A percentile compares a stretch with the other conserved stretches of the same genome.
Evolutionary conservation across 2,329 filamentous ascomycete species (phyloP).

Genomic region (Alternaria ethzedia): DNA sequence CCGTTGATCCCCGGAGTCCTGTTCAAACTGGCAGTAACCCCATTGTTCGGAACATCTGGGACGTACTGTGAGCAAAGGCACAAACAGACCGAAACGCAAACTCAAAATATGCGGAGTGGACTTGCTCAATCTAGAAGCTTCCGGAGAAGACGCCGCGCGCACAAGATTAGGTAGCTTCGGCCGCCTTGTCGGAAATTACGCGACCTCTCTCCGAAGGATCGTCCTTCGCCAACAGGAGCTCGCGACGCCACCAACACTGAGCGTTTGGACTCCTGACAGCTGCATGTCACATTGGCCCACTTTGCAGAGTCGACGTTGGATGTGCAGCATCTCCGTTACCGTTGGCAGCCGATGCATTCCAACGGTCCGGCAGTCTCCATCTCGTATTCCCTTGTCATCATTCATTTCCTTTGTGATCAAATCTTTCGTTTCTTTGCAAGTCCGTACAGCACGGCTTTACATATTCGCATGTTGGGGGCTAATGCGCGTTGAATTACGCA

Average conservation of each 20-base stretch:
- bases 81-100: not conserved
- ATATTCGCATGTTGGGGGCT: constrained; percentile 25
- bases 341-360: not conserved
- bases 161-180: constrained; percentile 6
- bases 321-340: not conserved
- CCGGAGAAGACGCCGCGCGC: not conserved
- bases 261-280: not conserved
- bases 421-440: constrained; percentile 11
- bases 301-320: not conserved
- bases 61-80: constrained; percentile 65
- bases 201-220: constrained; percentile 6
- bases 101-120: not conserved
- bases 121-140: not conserved
- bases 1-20: constrained; percentile 74
- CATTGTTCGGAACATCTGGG: constrained; percentile 79
- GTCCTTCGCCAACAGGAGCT: constrained; percentile 1
- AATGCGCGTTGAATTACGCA: constrained; percentile 34
- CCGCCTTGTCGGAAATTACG: constrained; percentile 5
- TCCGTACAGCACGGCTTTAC: constrained; percentile 8
- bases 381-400: not conserved
- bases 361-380: not conserved
- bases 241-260: constrained; percentile 11
- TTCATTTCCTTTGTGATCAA: constrained; percentile 9
- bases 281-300: not conserved
- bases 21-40: constrained; percentile 76